These are phyloP conservation scores for Candida ipomoeae DNA, from an alignment of 805 yeast species.

Conservation along the genomic window DNA sequence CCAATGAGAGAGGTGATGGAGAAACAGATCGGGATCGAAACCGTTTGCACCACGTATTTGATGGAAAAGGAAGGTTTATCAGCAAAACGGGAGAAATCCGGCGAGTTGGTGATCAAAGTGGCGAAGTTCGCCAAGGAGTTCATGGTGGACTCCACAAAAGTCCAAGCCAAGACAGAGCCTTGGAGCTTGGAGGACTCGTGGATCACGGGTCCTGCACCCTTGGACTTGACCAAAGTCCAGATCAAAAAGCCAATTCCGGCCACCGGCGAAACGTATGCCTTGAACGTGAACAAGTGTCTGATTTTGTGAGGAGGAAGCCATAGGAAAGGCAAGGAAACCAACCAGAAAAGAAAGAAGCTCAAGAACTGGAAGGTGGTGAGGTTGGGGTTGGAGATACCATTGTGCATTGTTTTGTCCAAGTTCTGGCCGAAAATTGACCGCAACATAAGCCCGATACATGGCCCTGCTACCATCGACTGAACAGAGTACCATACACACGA, in stretches of 20 bases:
- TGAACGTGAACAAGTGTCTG: conserved; percentile 78
- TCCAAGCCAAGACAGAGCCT: conserved; percentile 75
- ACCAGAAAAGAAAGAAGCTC: conserved; percentile 79
- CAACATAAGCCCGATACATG: conserved; percentile 68
- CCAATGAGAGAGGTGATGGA: conserved; percentile 82
- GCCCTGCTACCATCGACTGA: conserved; percentile 80
- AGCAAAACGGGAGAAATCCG: conserved; percentile 86
- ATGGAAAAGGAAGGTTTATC: conserved; percentile 38
- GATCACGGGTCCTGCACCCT: conserved; percentile 73
- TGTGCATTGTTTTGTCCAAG: conserved; percentile 57
- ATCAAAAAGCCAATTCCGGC: conserved; percentile 81
- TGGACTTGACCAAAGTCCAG: conserved; percentile 80
- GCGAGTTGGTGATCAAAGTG: conserved; percentile 82
- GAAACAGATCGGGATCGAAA: conserved; percentile 73
- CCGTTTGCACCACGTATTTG: conserved; percentile 42
- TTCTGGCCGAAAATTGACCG: conserved; percentile 65
- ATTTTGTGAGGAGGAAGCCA: conserved; percentile 79
- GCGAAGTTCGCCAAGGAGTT: conserved; percentile 82
- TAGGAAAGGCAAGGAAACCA: conserved; percentile 71
- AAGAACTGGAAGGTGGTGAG: conserved; percentile 71
- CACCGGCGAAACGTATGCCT: conserved; percentile 72
- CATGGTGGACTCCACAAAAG: conserved; percentile 73
- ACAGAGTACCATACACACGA: conserved; percentile 86
- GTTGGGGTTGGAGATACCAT: conserved; percentile 55
- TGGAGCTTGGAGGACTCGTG: conserved; percentile 48